Evolutionary conservation across 306 rosid species (phyloP).

Genomic region (Corylus americana): DNA sequence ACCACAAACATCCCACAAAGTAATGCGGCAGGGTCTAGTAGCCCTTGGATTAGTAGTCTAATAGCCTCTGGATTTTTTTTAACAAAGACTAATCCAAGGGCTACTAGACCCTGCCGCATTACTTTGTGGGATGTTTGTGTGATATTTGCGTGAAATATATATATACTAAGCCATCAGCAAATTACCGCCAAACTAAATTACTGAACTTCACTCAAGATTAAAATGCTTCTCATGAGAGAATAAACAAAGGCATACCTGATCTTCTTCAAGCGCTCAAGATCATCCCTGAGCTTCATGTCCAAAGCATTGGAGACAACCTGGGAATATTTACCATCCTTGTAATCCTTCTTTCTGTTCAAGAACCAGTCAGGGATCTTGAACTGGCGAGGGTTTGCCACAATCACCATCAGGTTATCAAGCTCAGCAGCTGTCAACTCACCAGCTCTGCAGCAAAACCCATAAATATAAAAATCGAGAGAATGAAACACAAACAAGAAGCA

Average conservation of each 20-base stretch:
- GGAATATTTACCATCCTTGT: slow-evolving; percentile 72
- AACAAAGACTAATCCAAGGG: too few relatives aligned
- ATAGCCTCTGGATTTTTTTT: too few relatives aligned
- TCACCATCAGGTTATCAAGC: slow-evolving; percentile 59
- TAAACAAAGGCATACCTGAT: slow-evolving; percentile 48
- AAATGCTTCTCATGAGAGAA: background rate
- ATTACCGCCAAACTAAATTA: too few relatives aligned
- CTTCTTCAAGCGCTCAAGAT: slow-evolving; percentile 88
- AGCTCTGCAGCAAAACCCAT: slow-evolving; percentile 46
- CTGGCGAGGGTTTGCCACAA: slow-evolving; percentile 66
- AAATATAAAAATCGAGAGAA: background rate
- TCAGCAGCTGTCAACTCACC: slow-evolving; percentile 65
- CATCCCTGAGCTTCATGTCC: slow-evolving; percentile 89
- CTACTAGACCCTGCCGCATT: too few relatives aligned
- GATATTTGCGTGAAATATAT: too few relatives aligned
- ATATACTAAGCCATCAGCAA: too few relatives aligned
- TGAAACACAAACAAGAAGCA: background rate
- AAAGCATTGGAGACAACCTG: slow-evolving; percentile 74
- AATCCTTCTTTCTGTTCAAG: slow-evolving; percentile 75
- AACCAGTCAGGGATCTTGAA: slow-evolving; percentile 86
- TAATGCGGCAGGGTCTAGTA: too few relatives aligned
- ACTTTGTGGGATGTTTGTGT: too few relatives aligned
- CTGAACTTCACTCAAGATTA: too few relatives aligned
- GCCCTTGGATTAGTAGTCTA: too few relatives aligned
- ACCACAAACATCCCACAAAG: too few relatives aligned